Evolutionary conservation across 179 eudicot genomes (phyloP), one percentile per base, ranked within the genome.

Genomic region (Gypsophila paniculata): DNA sequence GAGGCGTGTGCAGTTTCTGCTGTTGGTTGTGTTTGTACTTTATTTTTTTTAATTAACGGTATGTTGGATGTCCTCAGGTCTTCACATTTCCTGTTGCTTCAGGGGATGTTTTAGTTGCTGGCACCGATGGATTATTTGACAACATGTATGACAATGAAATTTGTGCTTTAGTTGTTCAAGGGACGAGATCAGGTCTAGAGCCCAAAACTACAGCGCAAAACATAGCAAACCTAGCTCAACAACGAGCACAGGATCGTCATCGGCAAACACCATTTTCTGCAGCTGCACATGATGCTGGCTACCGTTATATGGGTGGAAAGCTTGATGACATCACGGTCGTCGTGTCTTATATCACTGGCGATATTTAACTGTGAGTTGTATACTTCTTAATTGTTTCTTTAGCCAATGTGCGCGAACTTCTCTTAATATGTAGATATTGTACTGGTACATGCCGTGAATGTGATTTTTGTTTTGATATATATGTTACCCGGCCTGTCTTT

Each of bases 71-170:
- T 51, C 17, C 55, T 29, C 91, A 94, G 99, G 95, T 92, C 6
- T 89, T 95, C 65, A 82, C 84, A 54, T 74, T 90, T 69, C 86
- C 96, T 66, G 99, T 92, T 32, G 89, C 86, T 57, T 84, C 93
- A 1, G 99, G 96, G 74, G 99, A 92, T 82, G 96, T 89, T 38
- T 75, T 95, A 79, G 86, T 95, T 77, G 96, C 95, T 51, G 98
- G 99, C 18, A 95, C 97, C 10, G 97, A 95, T 85, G 99, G 99
- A 52, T 85, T 95, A 10, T 95, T 95, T 73, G 99, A 92, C 84
- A 95, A 95, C 79, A 78, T 95, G 59, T 95, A 95, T 81, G 88
- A 87, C 86, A 92, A 80, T 66, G 99, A 94, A 68, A 90, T 94
- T 34, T 72, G 87, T 53, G 85, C 91, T 60, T 77, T 92, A 63